Evolutionary conservation across 2,329 filamentous ascomycete species (phyloP).

Genomic region (Sarocladium strictum): DNA sequence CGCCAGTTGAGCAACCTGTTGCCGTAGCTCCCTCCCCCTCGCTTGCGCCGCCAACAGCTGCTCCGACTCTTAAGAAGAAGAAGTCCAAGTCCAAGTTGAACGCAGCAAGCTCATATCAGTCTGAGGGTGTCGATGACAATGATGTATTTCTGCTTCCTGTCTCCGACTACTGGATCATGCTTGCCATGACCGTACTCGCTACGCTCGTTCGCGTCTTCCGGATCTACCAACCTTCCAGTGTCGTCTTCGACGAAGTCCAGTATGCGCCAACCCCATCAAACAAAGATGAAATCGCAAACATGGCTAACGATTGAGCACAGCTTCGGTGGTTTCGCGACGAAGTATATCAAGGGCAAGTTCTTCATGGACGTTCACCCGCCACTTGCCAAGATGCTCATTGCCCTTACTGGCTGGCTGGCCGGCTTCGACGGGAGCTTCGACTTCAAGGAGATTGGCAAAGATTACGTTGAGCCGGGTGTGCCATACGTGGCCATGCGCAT

Average conservation of each 20-base stretch:
- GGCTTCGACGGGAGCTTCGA: slow-evolving; percentile 95
- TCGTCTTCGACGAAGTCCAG: slow-evolving; percentile 99
- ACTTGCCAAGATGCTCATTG: slow-evolving; percentile 92
- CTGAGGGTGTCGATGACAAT: slow-evolving; percentile 77
- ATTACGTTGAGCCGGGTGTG: slow-evolving; percentile 90
- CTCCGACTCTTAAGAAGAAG: slow-evolving; percentile 11
- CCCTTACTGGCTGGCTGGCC: slow-evolving; percentile 87
- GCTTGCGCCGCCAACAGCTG: slow-evolving; percentile 9
- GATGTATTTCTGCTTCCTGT: slow-evolving; percentile 83
- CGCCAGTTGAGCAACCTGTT: slow-evolving; percentile 17
- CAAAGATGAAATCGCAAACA: neutral
- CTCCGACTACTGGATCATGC: slow-evolving; percentile 75
- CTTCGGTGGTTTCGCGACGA: slow-evolving; percentile 95
- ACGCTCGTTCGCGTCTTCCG: slow-evolving; percentile 81
- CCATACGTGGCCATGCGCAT: slow-evolving; percentile 98
- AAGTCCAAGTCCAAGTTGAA: slow-evolving; percentile 33
- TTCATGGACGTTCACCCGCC: slow-evolving; percentile 99
- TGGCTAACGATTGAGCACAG: slow-evolving; percentile 38
- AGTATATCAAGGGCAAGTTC: slow-evolving; percentile 99
- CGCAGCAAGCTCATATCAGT: slow-evolving; percentile 57
- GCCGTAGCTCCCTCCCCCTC: neutral
- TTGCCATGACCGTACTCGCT: slow-evolving; percentile 67
- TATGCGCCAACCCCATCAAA: slow-evolving; percentile 46
- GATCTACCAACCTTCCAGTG: slow-evolving; percentile 92
- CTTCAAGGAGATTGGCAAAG: slow-evolving; percentile 99